A percentile compares a stretch with the other conserved stretches of the same genome.
Evolutionary conservation across 768 basidiomycete species (phyloP).

Genomic region (Dentipellis fragilis): DNA sequence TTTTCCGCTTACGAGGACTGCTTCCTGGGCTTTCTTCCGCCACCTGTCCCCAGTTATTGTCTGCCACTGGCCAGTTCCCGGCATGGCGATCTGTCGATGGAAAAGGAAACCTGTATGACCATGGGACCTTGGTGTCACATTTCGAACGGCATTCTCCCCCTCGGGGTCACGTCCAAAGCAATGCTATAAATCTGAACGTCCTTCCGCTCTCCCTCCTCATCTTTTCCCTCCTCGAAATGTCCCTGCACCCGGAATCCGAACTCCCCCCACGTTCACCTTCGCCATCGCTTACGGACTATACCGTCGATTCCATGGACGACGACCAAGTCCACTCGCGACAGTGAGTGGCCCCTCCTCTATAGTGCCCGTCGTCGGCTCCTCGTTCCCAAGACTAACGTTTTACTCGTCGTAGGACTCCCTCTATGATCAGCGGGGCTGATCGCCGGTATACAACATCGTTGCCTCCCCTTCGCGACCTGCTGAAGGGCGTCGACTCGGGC

Average conservation of each 20-base stretch:
- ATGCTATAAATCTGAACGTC: slow-evolving; percentile 10
- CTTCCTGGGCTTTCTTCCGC: background rate
- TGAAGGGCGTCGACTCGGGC: slow-evolving; percentile 7
- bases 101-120: background rate
- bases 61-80: background rate
- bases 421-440: background rate
- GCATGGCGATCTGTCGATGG: background rate
- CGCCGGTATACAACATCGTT: slow-evolving; percentile 7
- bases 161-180: slow-evolving; percentile 7
- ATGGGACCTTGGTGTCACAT: background rate
- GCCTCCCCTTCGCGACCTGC: slow-evolving; percentile 11
- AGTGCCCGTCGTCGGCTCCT: too few relatives aligned
- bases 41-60: background rate
- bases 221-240: slow-evolving; percentile 9
- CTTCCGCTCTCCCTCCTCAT: slow-evolving; percentile 3
- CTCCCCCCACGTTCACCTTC: slow-evolving; percentile 3
- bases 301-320: too few relatives aligned
- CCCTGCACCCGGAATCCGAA: slow-evolving; percentile 10
- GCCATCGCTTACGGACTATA: background rate
- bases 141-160: slow-evolving; percentile 6
- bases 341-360: too few relatives aligned
- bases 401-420: too few relatives aligned
- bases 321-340: too few relatives aligned
- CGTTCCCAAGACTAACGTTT: too few relatives aligned
- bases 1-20: slow-evolving; percentile 1